Evolutionary conservation across 1,284 basidiomycete species (phyloP).

Genomic region (Ustilago trichophora): DNA sequence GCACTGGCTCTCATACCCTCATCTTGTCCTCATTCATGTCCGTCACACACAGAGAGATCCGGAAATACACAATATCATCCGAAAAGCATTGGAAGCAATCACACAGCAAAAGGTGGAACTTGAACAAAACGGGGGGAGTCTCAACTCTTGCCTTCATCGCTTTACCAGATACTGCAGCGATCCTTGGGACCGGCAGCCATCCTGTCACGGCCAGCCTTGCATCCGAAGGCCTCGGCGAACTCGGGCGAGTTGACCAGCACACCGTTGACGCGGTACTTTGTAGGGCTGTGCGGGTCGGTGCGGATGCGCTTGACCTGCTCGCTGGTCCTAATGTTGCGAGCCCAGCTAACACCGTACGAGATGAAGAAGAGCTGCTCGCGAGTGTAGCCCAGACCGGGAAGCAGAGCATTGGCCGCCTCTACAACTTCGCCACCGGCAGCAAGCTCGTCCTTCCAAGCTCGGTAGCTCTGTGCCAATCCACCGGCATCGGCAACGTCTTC

Average conservation of each 20-base stretch:
- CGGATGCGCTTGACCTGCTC: constrained; percentile 57
- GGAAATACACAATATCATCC: too few relatives aligned
- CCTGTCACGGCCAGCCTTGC: constrained; percentile 53
- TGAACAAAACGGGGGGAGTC: too few relatives aligned
- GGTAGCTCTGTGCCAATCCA: constrained; percentile 66
- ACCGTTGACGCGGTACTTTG: constrained; percentile 59
- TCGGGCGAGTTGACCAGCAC: constrained; percentile 55
- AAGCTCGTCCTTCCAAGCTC: constrained; percentile 65
- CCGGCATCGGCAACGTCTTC: constrained; percentile 77
- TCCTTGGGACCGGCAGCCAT: constrained; percentile 53
- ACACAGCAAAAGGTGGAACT: too few relatives aligned
- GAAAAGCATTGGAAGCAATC: too few relatives aligned
- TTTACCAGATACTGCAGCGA: constrained; percentile 62
- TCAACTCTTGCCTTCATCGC: too few relatives aligned
- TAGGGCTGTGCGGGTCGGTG: constrained; percentile 64
- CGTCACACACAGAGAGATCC: too few relatives aligned
- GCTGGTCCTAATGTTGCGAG: constrained; percentile 53
- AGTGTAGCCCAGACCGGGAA: constrained; percentile 65
- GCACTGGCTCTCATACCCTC: too few relatives aligned
- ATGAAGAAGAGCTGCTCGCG: constrained; percentile 68
- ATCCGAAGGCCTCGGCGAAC: constrained; percentile 61
- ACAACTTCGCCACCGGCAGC: constrained; percentile 45
- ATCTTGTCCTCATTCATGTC: too few relatives aligned
- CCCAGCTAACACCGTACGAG: constrained; percentile 58
- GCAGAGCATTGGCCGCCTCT: constrained; percentile 54